Evolutionary conservation across 2,329 filamentous ascomycete species (phyloP), one percentile per base, ranked within the genome.

Genomic region (Pseudopithomyces chartarum): DNA sequence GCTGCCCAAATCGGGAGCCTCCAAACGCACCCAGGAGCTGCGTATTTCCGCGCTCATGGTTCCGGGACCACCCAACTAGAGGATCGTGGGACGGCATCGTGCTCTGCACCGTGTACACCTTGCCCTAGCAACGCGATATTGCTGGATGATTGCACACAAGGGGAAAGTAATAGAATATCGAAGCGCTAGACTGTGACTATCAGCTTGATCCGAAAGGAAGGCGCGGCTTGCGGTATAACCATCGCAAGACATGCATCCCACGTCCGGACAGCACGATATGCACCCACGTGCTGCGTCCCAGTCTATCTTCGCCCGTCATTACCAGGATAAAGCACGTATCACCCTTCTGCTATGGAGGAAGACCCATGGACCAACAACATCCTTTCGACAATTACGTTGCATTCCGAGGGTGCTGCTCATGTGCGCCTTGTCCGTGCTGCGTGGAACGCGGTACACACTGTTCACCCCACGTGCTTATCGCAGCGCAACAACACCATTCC

Each of bases 381-480:
- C 43, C 50, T 29, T 29, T 57, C 52, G 52, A 59, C 58, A 47
- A 56, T 60, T 63, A 64, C 56, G 46, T 59, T 60, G 61, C 65
- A 59, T 58, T 56, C 54, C 58, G 57, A 39, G 55, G 59, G 52
- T 42, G 47, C 57, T 63, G 45, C 45, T 69, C 71, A 73, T 70
- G 71, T 73, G 71, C n/a, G 53, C 47, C 68, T 68, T 53, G 60
- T 63, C 65, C 61, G 52, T 63, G 57, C 66, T 69, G 64, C 63
- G 69, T 67, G 61, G 47, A 52, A 50, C 58, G 52, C 55, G 52
- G 59, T 58, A n/a, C n/a, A n/a, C n/a, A 59, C 52, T 58, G 64
- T 55, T 55, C 64, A 55, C 67, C 70, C 71, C 71, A 73, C 72
- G 71, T 73, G 70, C 71, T 73, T 71, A 73, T 74, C 67, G 44